These are phyloP conservation scores for Anisodus tanguticus DNA, from an alignment of 257 asterid species.

Conservation along the genomic window DNA sequence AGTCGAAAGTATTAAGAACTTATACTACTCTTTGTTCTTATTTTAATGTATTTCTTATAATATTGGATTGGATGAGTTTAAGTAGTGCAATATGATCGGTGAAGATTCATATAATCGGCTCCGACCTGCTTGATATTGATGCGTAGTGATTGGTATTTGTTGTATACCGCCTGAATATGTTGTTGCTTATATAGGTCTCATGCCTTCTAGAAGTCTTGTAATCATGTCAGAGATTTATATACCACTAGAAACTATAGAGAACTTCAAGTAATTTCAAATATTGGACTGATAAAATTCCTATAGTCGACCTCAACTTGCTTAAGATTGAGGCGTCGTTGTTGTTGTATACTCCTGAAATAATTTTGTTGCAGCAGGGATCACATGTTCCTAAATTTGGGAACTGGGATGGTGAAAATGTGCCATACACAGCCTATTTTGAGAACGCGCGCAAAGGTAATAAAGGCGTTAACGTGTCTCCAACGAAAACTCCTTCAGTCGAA, in stretches of 20 bases:
- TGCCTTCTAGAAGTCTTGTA: too few species aligned
- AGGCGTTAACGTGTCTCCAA: slow-evolving; percentile 17
- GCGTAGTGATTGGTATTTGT: neutral
- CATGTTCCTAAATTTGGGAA: slow-evolving; percentile 79
- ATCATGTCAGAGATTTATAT: neutral
- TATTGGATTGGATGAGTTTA: neutral
- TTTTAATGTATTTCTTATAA: too few species aligned
- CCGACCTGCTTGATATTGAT: neutral
- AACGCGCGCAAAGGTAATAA: slow-evolving; percentile 65
- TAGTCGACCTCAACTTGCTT: neutral
- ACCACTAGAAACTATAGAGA: too few species aligned
- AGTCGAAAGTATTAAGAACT: neutral
- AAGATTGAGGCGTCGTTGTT: neutral
- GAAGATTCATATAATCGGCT: too few species aligned
- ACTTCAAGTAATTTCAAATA: too few species aligned
- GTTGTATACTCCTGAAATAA: neutral
- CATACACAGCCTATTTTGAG: slow-evolving; percentile 77
- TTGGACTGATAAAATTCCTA: neutral
- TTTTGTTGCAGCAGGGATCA: slow-evolving; percentile 32
- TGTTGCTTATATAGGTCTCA: too few species aligned
- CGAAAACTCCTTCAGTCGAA: neutral
- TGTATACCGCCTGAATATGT: neutral
- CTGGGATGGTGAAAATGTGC: slow-evolving; percentile 75
- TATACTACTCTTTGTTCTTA: too few species aligned
- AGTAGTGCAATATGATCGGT: neutral